Evolutionary conservation across 78 protist genomes (phyloP).

Genomic region (Dictyostelium purpureum): DNA sequence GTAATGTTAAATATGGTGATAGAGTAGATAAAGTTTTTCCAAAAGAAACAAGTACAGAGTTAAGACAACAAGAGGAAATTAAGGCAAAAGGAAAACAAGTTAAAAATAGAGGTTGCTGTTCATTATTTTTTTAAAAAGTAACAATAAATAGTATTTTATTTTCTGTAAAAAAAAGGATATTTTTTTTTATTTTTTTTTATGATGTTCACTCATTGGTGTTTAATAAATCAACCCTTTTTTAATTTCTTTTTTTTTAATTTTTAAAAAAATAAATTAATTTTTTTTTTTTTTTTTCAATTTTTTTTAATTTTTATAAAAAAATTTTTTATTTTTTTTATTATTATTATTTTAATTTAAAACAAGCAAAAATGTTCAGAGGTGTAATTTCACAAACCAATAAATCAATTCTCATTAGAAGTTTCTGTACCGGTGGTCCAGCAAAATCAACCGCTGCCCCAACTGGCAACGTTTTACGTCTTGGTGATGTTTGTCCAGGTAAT

Average conservation of each 20-base stretch:
- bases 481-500: conserved; percentile 75
- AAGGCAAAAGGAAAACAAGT: background rate
- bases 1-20: background rate
- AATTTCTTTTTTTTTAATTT: no score
- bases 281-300: no score
- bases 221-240: no score
- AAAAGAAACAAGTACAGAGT: conserved; percentile 2
- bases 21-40: background rate
- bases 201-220: no score
- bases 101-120: background rate
- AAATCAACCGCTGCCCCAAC: background rate
- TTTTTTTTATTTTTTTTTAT: no score
- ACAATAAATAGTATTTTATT: background rate
- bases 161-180: no score
- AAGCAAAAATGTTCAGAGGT: no score
- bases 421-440: background rate
- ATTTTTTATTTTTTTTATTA: no score
- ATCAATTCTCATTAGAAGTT: background rate
- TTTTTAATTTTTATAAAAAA: no score
- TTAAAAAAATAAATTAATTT: no score
- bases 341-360: no score
- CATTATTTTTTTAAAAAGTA: background rate
- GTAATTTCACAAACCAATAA: background rate
- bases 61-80: background rate
- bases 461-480: conserved; percentile 26